Percentiles rank a stretch among this genome's conserved stretches.
Evolutionary conservation across 1,139 yeast species (phyloP).

Genomic region (Candida freyschussii): DNA sequence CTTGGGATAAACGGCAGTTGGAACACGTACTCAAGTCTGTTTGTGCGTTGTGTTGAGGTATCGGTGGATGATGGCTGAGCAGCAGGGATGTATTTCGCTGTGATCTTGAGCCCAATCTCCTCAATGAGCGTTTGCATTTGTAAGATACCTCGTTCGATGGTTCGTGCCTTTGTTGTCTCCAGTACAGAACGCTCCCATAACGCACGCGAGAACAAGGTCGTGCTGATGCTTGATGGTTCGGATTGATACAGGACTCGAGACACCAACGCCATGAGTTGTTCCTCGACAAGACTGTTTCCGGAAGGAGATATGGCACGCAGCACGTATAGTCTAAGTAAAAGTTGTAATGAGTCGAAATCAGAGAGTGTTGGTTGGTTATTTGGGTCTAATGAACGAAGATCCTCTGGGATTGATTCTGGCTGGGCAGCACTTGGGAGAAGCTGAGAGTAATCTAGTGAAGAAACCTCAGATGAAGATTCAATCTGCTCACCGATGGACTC

Average conservation of each 20-base stretch:
- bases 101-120: conserved; percentile 72
- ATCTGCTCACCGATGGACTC: conserved; percentile 51
- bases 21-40: conserved; percentile 68
- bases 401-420: conserved; percentile 59
- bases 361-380: conserved; percentile 73
- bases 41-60: conserved; percentile 31
- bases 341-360: conserved; percentile 66
- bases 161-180: conserved; percentile 76
- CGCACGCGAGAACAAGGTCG: conserved; percentile 79
- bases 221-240: conserved; percentile 44
- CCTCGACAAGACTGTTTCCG: conserved; percentile 66
- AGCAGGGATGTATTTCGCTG: conserved; percentile 48
- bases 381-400: conserved; percentile 60
- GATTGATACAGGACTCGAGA: conserved; percentile 58
- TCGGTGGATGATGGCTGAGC: conserved; percentile 30
- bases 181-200: conserved; percentile 86
- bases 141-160: conserved; percentile 88
- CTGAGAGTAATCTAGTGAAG: conserved; percentile 31
- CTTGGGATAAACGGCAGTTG: conserved; percentile 75
- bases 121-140: conserved; percentile 93
- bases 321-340: conserved; percentile 62
- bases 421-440: conserved; percentile 58
- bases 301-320: conserved; percentile 70
- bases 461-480: too few species aligned
- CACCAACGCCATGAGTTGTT: conserved; percentile 73